Percentiles rank a stretch among this genome's conserved stretches.
phyloP scores from a whole-genome alignment of 345 rosid genomes.

The Cardamine chenopodiifolia region DNA sequence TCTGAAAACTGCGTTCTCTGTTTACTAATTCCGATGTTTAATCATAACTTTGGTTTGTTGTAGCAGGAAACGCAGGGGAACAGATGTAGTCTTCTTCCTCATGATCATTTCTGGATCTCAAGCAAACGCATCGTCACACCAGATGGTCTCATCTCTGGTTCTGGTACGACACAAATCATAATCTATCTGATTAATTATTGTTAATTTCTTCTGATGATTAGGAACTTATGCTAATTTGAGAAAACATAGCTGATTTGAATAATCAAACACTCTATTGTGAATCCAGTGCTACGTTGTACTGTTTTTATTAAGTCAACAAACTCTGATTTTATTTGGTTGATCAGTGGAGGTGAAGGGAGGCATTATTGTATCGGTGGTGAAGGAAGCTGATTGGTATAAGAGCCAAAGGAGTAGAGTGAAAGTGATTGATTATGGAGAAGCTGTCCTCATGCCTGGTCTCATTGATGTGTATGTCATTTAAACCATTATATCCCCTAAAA shows the following conservation, averaged over 20 bases:
- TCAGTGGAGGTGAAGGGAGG: slow-evolving; percentile 78
- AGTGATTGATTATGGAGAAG: slow-evolving; percentile 75
- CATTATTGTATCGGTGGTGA: slow-evolving; percentile 58
- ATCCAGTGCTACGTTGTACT: neutral
- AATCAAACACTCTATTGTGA: no score
- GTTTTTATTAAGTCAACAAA: neutral
- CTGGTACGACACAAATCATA: slow-evolving; percentile 53
- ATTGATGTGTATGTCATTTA: slow-evolving; percentile 71
- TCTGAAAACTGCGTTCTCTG: neutral
- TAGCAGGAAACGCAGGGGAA: slow-evolving; percentile 46
- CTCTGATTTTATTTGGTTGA: neutral
- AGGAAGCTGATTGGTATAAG: slow-evolving; percentile 63
- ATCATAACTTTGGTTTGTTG: neutral
- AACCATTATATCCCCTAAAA: neutral
- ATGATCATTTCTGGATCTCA: slow-evolving; percentile 69
- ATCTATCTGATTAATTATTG: neutral
- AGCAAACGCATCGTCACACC: slow-evolving; percentile 80
- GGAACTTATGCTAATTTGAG: neutral
- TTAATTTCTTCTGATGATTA: neutral
- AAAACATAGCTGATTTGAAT: neutral
- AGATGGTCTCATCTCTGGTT: slow-evolving; percentile 67
- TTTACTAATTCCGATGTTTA: slow-evolving; percentile 16
- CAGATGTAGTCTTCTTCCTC: slow-evolving; percentile 72
- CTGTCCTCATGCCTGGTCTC: slow-evolving; percentile 95
- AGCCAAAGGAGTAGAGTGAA: slow-evolving; percentile 47